phyloP scores from a whole-genome alignment of 257 asterid genomes.

The Eucommia ulmoides region DNA sequence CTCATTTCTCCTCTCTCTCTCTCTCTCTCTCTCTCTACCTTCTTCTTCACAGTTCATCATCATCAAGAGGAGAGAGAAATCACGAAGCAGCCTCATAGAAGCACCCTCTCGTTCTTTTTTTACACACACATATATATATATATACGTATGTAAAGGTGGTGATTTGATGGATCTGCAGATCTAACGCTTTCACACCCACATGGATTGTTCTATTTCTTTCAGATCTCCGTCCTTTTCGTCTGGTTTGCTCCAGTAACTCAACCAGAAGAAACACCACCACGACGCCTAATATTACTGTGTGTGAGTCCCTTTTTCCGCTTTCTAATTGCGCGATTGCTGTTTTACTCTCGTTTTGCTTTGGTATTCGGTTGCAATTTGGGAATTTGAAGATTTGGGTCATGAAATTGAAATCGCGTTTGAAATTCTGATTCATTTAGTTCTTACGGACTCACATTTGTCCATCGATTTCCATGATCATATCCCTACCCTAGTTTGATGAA shows the following conservation, averaged over 20 bases:
- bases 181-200: conserved; percentile 21
- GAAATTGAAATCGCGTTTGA: too few species aligned
- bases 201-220: conserved; percentile 18
- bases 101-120: too few species aligned
- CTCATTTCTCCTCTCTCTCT: conserved; percentile 2
- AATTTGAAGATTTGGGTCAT: conserved; percentile 6
- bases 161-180: conserved; percentile 41
- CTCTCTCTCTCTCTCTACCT: conserved; percentile 7
- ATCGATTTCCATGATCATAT: neutral
- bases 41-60: conserved; percentile 5
- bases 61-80: conserved; percentile 5
- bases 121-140: neutral
- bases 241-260: conserved; percentile 14
- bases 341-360: conserved; percentile 1
- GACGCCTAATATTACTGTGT: conserved; percentile 24
- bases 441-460: neutral
- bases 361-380: conserved; percentile 3
- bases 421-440: too few species aligned
- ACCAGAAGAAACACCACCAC: conserved; percentile 11
- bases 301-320: conserved; percentile 8
- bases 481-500: neutral
- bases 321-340: conserved; percentile 3
- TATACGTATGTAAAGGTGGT: conserved; percentile 4
- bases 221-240: conserved; percentile 26
- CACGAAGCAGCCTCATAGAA: neutral